These are phyloP conservation scores for Fusarium albidum DNA, from an alignment of 2,329 filamentous ascomycete genomes.

Conservation along the genomic window DNA sequence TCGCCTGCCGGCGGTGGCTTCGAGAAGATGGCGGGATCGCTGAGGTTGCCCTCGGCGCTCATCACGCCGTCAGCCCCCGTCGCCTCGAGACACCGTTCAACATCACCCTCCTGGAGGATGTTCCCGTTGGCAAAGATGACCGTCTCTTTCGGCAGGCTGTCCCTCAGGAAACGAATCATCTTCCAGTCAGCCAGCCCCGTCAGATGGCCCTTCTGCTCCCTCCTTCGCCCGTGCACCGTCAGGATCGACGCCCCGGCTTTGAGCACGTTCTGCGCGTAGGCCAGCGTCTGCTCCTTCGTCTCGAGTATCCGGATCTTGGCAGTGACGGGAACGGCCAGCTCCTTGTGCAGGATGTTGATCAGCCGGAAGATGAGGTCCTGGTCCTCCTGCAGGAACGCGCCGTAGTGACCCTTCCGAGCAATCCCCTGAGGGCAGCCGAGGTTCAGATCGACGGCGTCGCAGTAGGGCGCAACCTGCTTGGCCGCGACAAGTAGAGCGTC, in stretches of 20 bases:
- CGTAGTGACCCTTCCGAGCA: conserved; percentile 88
- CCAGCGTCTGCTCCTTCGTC: conserved; percentile 83
- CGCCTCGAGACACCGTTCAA: conserved; percentile 77
- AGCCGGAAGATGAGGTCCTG: conserved; percentile 83
- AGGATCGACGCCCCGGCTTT: conserved; percentile 90
- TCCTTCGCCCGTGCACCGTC: conserved; percentile 86
- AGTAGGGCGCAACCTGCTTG: conserved; percentile 80
- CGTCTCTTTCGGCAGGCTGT: conserved; percentile 83
- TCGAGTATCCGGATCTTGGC: conserved; percentile 95
- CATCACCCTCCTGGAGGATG: conserved; percentile 80
- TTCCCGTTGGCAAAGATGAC: conserved; percentile 98
- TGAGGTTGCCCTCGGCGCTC: conserved; percentile 95
- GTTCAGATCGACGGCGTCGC: conserved; percentile 95
- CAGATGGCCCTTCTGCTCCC: conserved; percentile 95
- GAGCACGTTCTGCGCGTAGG: conserved; percentile 88
- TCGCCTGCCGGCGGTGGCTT: conserved; percentile 68
- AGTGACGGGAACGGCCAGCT: conserved; percentile 85
- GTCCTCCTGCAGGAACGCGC: conserved; percentile 94
- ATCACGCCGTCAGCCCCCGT: conserved; percentile 94
- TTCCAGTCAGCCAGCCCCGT: conserved; percentile 94
- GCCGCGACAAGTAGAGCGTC: conserved; percentile 83
- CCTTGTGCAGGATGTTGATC: conserved; percentile 81
- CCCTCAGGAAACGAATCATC: conserved; percentile 82
- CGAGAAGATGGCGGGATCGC: conserved; percentile 88
- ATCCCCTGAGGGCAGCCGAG: conserved; percentile 97